phyloP scores from a whole-genome alignment of 2,329 filamentous ascomycete species.

The Sporothrix brunneoviolacea region DNA sequence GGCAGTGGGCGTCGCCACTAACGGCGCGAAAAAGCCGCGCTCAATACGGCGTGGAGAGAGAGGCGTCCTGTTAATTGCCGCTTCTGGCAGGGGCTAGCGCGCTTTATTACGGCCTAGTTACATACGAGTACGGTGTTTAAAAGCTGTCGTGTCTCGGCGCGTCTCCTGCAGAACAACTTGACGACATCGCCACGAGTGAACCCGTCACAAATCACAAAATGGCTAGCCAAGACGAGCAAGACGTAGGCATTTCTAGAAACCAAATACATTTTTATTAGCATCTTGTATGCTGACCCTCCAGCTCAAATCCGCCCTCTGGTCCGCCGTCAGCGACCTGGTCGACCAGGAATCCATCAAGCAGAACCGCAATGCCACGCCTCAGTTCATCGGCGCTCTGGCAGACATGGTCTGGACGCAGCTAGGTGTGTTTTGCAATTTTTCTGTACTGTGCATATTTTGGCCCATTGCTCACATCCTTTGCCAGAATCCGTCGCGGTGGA shows the following conservation, averaged over 20 bases:
- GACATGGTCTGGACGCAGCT: slow-evolving; percentile 86
- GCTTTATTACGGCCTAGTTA: no score
- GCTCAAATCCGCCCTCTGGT: slow-evolving; percentile 80
- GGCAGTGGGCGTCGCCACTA: slow-evolving; percentile 5
- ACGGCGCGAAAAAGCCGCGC: neutral
- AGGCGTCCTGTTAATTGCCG: neutral
- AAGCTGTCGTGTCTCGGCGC: slow-evolving; percentile 1
- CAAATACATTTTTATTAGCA: no score
- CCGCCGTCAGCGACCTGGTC: slow-evolving; percentile 76
- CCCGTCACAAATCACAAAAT: slow-evolving; percentile 15
- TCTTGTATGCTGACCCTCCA: slow-evolving; percentile 32
- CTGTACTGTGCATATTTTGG: neutral
- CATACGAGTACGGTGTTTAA: no score
- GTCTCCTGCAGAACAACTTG: no score
- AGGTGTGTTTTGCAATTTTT: slow-evolving; percentile 47
- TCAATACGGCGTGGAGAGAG: neutral
- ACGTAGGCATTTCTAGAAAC: slow-evolving; percentile 20
- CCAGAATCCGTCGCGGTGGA: slow-evolving; percentile 51
- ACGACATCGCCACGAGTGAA: neutral
- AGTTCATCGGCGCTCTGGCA: slow-evolving; percentile 80
- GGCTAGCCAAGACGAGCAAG: slow-evolving; percentile 24
- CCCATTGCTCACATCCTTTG: neutral
- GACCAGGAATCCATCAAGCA: slow-evolving; percentile 71
- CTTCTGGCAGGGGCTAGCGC: neutral
- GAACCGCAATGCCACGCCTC: slow-evolving; percentile 79